These are phyloP conservation scores for Globisporangium apiculatum DNA, from an alignment of 352 stramenopile species.

Conservation along the genomic window DNA sequence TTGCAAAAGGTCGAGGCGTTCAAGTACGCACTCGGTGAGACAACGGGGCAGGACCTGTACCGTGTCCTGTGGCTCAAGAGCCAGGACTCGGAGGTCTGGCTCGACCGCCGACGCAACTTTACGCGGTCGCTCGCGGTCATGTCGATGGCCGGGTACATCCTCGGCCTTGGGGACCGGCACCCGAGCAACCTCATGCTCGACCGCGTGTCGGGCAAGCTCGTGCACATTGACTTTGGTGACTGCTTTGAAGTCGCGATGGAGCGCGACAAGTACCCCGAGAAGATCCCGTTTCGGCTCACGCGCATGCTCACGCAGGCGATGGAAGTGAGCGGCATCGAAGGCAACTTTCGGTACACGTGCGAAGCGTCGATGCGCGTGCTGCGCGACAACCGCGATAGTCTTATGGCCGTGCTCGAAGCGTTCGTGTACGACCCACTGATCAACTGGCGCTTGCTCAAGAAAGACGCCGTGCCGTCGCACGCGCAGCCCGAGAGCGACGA, in stretches of 20 bases:
- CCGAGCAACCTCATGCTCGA: conserved; percentile 99
- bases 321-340: conserved; percentile 99
- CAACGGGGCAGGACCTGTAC: conserved; percentile 96
- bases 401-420: conserved; percentile 99
- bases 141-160: conserved; percentile 99
- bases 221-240: conserved; percentile 99
- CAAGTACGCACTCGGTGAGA: conserved; percentile 90
- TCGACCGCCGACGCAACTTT: conserved; percentile 97
- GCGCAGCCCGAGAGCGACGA: conserved; percentile 48
- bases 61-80: conserved; percentile 99
- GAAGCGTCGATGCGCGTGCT: conserved; percentile 98
- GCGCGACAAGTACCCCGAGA: conserved; percentile 99
- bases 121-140: conserved; percentile 99
- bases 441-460: conserved; percentile 95
- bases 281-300: conserved; percentile 99
- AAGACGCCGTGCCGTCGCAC: conserved; percentile 69
- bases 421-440: conserved; percentile 99
- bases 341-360: conserved; percentile 98
- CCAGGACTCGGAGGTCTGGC: conserved; percentile 98
- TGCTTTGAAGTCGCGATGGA: conserved; percentile 99
- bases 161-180: conserved; percentile 99
- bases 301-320: conserved; percentile 98
- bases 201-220: conserved; percentile 96
- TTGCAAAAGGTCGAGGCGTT: conserved; percentile 99
- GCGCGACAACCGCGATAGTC: conserved; percentile 96